Percentiles rank a stretch among this genome's conserved stretches.
Conservation (phyloP, 2,329 filamentous ascomycete genomes). For the Exophiala mesophila region DNA sequence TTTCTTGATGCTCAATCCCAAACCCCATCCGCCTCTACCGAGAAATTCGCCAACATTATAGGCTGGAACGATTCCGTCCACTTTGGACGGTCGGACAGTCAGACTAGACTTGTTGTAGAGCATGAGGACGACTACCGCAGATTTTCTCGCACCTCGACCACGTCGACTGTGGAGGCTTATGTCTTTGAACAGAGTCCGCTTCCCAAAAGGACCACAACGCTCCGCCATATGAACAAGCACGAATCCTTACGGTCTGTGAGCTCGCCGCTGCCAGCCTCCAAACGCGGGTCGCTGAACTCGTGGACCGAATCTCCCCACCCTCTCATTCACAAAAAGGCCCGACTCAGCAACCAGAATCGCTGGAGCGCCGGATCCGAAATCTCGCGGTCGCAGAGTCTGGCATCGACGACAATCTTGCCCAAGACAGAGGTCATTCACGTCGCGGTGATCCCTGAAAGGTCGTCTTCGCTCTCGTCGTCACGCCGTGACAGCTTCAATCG, state of each 20-base stretch:
- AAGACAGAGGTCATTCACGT: constrained; percentile 42
- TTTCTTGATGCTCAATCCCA: constrained; percentile 29
- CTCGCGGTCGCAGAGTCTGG: constrained; percentile 33
- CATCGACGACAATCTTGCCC: constrained; percentile 29
- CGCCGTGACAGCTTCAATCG: constrained; percentile 32
- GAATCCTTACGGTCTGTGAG: constrained; percentile 47
- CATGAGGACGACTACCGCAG: constrained; percentile 33
- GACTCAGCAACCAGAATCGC: constrained; percentile 45
- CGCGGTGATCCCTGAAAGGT: constrained; percentile 44
- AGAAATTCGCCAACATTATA: constrained; percentile 47
- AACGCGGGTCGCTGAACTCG: constrained; percentile 38
- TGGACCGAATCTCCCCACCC: constrained; percentile 44
- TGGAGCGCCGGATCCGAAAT: constrained; percentile 41
- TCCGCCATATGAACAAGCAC: constrained; percentile 53
- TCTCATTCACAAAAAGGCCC: constrained; percentile 47
- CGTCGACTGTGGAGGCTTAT: constrained; percentile 53
- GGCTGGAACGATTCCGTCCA: constrained; percentile 40
- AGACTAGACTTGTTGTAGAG: constrained; percentile 16
- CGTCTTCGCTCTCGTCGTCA: constrained; percentile 41
- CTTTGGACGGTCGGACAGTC: constrained; percentile 3
- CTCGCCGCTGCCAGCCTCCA: constrained; percentile 41
- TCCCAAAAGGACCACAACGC: constrained; percentile 39
- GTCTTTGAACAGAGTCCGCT: constrained; percentile 45
- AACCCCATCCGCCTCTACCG: constrained; percentile 37
- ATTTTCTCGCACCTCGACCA: constrained; percentile 47